A percentile compares a stretch with the other conserved stretches of the same genome.
Evolutionary conservation across 805 yeast species (phyloP).

Genomic region (Nakazawaea peltata): DNA sequence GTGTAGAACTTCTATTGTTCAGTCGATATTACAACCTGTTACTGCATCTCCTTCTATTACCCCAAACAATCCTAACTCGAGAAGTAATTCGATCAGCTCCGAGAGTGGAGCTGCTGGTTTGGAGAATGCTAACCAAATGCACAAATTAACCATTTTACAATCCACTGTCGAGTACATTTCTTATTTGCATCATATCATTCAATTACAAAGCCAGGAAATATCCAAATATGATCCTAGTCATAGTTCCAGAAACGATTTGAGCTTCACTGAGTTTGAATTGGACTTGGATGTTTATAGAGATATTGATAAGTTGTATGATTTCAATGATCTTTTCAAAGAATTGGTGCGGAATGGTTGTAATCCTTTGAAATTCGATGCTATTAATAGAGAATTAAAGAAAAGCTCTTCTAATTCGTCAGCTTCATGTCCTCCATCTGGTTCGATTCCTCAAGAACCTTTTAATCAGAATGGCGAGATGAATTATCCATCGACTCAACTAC

Average conservation of each 20-base stretch:
- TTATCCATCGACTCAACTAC: slow-evolving; percentile 12
- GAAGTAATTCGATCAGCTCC: slow-evolving; percentile 13
- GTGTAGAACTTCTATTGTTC: slow-evolving; percentile 42
- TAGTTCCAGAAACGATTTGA: slow-evolving; percentile 28
- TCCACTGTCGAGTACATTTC: slow-evolving; percentile 77
- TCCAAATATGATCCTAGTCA: slow-evolving; percentile 20
- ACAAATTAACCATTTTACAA: slow-evolving; percentile 72
- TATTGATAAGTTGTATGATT: slow-evolving; percentile 48
- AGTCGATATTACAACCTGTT: slow-evolving; percentile 16
- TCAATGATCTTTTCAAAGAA: slow-evolving; percentile 27
- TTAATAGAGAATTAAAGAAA: slow-evolving; percentile 1
- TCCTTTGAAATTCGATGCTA: slow-evolving; percentile 15
- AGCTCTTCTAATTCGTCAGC: not conserved
- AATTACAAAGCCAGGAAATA: slow-evolving; percentile 40
- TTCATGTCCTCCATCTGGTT: not conserved
- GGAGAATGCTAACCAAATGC: slow-evolving; percentile 31
- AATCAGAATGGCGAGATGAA: too few relatives aligned
- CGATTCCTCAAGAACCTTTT: too few relatives aligned
- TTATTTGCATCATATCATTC: slow-evolving; percentile 54
- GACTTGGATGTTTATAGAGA: slow-evolving; percentile 53
- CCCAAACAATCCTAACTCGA: slow-evolving; percentile 4
- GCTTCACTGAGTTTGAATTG: slow-evolving; percentile 46
- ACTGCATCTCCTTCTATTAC: slow-evolving; percentile 7
- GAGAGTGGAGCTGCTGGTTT: not conserved
- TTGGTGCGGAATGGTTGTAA: slow-evolving; percentile 22